A percentile compares a stretch with the other conserved stretches of the same genome.
These are phyloP conservation scores for Haematococcus lacustris DNA, from an alignment of 139 green algal genomes.

Conservation along the genomic window DNA sequence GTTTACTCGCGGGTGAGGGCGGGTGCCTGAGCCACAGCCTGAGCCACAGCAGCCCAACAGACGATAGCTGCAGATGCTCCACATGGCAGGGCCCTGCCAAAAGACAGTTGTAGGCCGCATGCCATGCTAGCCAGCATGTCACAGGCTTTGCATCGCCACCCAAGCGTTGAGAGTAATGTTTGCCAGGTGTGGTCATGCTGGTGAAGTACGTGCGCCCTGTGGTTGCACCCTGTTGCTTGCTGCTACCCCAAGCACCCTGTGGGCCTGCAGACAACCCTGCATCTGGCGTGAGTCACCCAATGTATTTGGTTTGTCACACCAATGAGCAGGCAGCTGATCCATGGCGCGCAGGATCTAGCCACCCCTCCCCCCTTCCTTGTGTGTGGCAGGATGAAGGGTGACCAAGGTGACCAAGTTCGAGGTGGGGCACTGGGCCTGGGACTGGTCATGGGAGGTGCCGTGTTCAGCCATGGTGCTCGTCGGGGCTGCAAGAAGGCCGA, in stretches of 20 bases:
- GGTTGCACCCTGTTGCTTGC: background rate
- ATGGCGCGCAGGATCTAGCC: background rate
- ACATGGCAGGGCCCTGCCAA: too few relatives aligned
- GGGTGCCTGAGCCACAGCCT: too few relatives aligned
- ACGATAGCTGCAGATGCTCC: too few relatives aligned
- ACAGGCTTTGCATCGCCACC: background rate
- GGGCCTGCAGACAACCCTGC: background rate
- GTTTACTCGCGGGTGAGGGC: slow-evolving; percentile 41
- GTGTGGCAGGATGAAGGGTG: slow-evolving; percentile 21
- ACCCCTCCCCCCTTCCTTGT: background rate
- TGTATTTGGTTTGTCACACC: background rate
- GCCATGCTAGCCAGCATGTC: background rate
- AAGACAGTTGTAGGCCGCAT: background rate
- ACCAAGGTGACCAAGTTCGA: slow-evolving; percentile 27
- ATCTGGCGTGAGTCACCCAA: too few relatives aligned
- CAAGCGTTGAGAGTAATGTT: background rate
- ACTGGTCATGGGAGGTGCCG: slow-evolving; percentile 55
- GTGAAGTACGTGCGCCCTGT: background rate
- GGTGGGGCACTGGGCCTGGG: slow-evolving; percentile 54
- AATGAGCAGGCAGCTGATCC: background rate
- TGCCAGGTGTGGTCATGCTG: background rate
- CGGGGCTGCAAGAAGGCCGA: slow-evolving; percentile 60
- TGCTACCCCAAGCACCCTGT: background rate
- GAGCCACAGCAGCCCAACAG: too few relatives aligned
- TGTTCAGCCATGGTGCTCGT: slow-evolving; percentile 49